These are phyloP conservation scores for Nicotiana tomentosiformis DNA, from an alignment of 257 asterid genomes.

Conservation along the genomic window DNA sequence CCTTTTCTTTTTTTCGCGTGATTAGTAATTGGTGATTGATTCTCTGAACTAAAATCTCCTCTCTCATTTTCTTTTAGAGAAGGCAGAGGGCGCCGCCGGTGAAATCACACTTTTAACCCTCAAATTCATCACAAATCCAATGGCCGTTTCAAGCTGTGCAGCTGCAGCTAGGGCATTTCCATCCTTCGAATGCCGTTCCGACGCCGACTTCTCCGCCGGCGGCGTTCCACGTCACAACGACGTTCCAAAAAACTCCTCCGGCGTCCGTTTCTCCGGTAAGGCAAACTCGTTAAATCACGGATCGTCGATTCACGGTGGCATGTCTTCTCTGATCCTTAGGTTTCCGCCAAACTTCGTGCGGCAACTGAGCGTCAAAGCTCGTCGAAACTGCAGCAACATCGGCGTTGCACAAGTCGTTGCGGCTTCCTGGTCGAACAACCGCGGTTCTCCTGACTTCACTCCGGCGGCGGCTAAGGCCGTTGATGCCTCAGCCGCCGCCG, in stretches of 20 bases:
- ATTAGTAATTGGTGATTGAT: background rate
- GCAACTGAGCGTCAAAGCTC: constrained; percentile 90
- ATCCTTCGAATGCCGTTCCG: constrained; percentile 81
- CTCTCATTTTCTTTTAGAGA: background rate
- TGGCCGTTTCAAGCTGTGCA: constrained; percentile 72
- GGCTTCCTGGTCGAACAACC: constrained; percentile 91
- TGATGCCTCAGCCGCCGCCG: constrained; percentile 38
- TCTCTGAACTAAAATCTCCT: background rate
- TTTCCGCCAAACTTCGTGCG: constrained; percentile 96
- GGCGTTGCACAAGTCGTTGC: constrained; percentile 97
- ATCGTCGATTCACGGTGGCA: constrained; percentile 22
- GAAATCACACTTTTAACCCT: constrained; percentile 11
- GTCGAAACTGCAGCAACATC: constrained; percentile 93
- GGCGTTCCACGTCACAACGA: constrained; percentile 33
- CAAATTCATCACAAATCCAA: constrained; percentile 19
- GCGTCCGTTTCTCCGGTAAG: constrained; percentile 29
- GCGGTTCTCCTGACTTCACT: constrained; percentile 16
- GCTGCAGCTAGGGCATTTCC: constrained; percentile 34
- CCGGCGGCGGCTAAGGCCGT: constrained; percentile 70
- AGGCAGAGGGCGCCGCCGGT: constrained; percentile 12
- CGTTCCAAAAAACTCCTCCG: constrained; percentile 26
- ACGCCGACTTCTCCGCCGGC: constrained; percentile 54
- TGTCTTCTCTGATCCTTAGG: constrained; percentile 56
- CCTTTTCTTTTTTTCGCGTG: background rate
- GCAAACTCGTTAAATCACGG: constrained; percentile 23